These are phyloP conservation scores for Aphanomyces stellatus DNA, from an alignment of 352 stramenopile genomes.

Conservation along the genomic window DNA sequence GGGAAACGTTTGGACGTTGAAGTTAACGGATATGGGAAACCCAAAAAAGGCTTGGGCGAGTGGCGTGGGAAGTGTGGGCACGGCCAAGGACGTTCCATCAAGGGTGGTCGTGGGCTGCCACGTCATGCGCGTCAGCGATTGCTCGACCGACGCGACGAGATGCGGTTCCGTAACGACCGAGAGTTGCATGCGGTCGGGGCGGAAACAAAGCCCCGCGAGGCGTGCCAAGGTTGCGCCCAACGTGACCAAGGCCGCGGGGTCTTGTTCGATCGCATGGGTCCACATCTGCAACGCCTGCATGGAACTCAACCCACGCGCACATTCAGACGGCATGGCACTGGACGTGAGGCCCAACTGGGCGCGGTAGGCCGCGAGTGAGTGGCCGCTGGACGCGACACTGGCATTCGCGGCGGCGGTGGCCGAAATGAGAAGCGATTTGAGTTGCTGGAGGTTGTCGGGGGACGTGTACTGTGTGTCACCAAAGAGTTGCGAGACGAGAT, in stretches of 20 bases:
- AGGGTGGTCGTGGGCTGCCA: not conserved
- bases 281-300: constrained; percentile 69
- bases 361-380: constrained; percentile 45
- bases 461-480: constrained; percentile 66
- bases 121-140: constrained; percentile 23
- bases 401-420: constrained; percentile 53
- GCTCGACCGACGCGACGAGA: constrained; percentile 40
- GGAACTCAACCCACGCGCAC: constrained; percentile 62
- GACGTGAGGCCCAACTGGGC: constrained; percentile 49
- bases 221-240: constrained; percentile 29
- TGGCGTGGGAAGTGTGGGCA: constrained; percentile 22
- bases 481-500: constrained; percentile 47
- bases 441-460: constrained; percentile 46
- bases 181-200: constrained; percentile 40
- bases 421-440: constrained; percentile 58
- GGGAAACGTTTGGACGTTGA: constrained; percentile 65
- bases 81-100: not conserved
- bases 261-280: constrained; percentile 55
- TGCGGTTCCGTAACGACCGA: constrained; percentile 74
- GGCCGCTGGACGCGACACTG: constrained; percentile 28
- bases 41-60: constrained; percentile 53
- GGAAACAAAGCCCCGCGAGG: constrained; percentile 52
- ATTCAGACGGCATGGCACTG: constrained; percentile 46
- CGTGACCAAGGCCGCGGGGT: constrained; percentile 32
- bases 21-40: constrained; percentile 75